Base-by-base conservation (phyloP, 2,329 filamentous ascomycete species). In the Thermochaetoides dissita region DNA sequence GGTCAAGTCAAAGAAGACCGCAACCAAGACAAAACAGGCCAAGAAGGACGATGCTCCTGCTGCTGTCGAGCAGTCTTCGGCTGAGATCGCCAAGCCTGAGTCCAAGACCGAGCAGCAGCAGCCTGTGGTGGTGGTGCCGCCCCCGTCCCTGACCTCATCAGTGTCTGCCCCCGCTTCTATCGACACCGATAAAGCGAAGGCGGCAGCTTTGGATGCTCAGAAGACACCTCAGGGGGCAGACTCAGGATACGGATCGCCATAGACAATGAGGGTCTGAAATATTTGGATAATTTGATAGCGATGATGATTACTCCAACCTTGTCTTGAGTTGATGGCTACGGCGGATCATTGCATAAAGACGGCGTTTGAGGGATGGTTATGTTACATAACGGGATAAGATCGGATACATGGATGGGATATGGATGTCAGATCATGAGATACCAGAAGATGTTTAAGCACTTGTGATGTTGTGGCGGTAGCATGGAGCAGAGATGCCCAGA, bases 231-330 rank as follows among this genome's bases (percentile, higher is more conserved):
- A 36, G 8, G 46, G 44, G 10, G 47, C 34, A 7, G 53, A 53
- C 34, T 53, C 55, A 6, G 55, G 55, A 2, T 56, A 56, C 28
- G 53, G 53, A 9, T 55, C 53, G 4, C 34, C 34, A 37, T 37
- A 12, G 6, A 24, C 17, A 24, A 24, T 24, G 17, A 24, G 34
- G 34, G 8, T 35, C n/a, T 35, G 34, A 8, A 24, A 24, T 24
- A 5, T 24, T 24, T 24, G 17, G 17, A 24, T 24, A 24, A 24
- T 24, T 24, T 24, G 17, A 24, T 24, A 24, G 17, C n/a, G n/a
- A 24, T 24, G 17, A 24, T 24, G 17, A 3, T 24, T 24, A 5
- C 17, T 24, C 5, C 17, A 24, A 24, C 17, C 17, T 3, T 24
- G 17, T 24, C 5, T 24, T 24, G 17, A 5, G 3, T 24, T 24